Base-by-base conservation (phyloP, 345 rosid genomes). In the Corymbia maculata region DNA sequence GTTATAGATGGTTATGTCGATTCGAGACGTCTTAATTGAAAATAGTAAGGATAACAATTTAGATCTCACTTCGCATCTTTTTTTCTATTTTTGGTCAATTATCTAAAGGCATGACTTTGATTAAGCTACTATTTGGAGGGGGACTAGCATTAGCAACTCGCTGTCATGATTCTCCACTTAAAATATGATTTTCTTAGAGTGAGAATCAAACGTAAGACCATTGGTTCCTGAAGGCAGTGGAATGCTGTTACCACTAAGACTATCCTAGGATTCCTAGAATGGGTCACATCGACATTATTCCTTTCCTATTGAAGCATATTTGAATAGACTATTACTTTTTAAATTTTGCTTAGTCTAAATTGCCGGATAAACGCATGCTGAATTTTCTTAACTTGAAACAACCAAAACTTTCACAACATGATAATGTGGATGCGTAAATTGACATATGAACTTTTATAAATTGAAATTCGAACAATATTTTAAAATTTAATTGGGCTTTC, bases 61-160 rank as follows among this genome's bases (percentile, higher is more conserved):
- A 9, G 26, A 70, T 36, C 19, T 17, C 6, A 36, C 45, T 17
- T 5, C 44, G 11, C 22, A 17, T 70, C 0, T 16, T 70, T 13
- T 12, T 61, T 12, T 26, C 2, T 16, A 0, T 52, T 3, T 22
- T 9, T 22, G 28, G 80, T 70, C 2, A 24, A 36, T 9, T 30
- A 32, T 47, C 13, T 17, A 36, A 68, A 6, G 24, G 11, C 47
- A 19, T 36, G 45, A 17, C 80, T 3, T 0, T 36, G 47, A 8
- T 70, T 36, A 17, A 70, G 80, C 7, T 9, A 24, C 3, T 70
- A 8, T 0, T 70, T 12, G 7, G 4, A 36, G 13, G 61, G 80
- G 4, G 0, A 17, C 7, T 70, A 36, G 26, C 13, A 17, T 36
- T 36, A 17, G 0, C 11, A 9, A 9, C 7, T 13, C 0, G 36